A percentile compares a stretch with the other conserved stretches of the same genome.
phyloP scores from a whole-genome alignment of 1,284 basidiomycete genomes.

The Fomes fomentarius region DNA sequence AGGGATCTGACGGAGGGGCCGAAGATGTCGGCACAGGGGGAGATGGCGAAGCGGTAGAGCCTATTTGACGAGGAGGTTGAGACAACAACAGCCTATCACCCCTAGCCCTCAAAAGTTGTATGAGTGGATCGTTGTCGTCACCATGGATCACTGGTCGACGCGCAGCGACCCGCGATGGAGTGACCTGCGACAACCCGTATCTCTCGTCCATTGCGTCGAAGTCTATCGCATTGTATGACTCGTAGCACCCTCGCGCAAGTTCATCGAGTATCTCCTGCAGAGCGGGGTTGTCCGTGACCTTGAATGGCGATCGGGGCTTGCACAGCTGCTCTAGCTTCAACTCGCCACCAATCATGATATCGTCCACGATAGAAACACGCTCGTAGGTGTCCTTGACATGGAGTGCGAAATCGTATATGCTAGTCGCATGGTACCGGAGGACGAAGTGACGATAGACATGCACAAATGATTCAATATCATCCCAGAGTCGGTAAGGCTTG shows the following conservation, averaged over 20 bases:
- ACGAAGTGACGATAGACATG: constrained; percentile 3
- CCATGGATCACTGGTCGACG: too few species aligned
- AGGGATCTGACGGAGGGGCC: background rate
- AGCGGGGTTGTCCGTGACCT: background rate
- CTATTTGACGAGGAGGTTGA: too few species aligned
- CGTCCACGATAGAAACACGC: too few species aligned
- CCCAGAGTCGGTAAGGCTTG: constrained; percentile 10
- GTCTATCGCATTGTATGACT: background rate
- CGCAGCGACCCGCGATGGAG: too few species aligned
- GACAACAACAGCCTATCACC: too few species aligned
- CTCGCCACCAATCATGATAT: background rate
- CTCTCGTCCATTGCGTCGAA: background rate
- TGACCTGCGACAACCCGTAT: background rate
- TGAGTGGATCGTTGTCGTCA: too few species aligned
- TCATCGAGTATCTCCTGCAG: background rate
- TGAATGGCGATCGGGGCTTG: background rate
- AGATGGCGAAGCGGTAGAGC: too few species aligned
- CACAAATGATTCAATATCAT: constrained; percentile 19
- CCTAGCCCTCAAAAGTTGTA: too few species aligned
- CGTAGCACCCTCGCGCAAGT: background rate
- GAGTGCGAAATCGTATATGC: too few species aligned
- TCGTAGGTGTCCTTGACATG: too few species aligned
- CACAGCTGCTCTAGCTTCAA: background rate
- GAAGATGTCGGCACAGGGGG: background rate
- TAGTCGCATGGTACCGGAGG: too few species aligned